Evolutionary conservation across 345 rosid species (phyloP), one percentile per base, ranked within the genome.

Genomic region (Acer saccharum): DNA sequence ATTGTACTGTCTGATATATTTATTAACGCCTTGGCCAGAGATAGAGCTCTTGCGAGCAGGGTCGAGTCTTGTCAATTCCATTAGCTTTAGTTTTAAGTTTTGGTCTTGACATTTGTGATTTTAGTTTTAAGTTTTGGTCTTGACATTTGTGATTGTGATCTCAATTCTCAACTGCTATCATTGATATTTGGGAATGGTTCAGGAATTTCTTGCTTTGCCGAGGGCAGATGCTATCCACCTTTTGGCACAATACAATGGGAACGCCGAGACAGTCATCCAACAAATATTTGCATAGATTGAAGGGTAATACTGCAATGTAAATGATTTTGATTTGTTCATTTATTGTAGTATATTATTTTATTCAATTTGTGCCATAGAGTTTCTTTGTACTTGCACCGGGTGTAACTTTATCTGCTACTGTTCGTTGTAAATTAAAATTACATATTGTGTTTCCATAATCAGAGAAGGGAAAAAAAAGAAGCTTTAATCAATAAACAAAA

Each of bases 181-280:
- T 10, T 14, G 12, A 64, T 27, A 63, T 16, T 73, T 46, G 32
- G 48, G 61, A 41, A 14, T 75, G 80, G 18, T 81, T 83, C 92
- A 95, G 99, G 99, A 95, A 83, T 95, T 95, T 88, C 97, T 95
- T 50, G 98, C 97, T n/a, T 72, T 95, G 85, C 97, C 99, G 17
- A 88, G 99, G 88, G 93, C 97, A 18, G 97, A 93, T 77, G 98
- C 99, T 41, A 95, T 95, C 83, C 94, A 91, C 79, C 98, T 95
- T 63, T 92, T 95, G 43, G 89, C 92, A 20, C 96, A 93, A 81
- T 90, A 92, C 85, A 89, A 91, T 71, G 96, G 97, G 76, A 91
- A 86, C 65, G 97, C 98, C 0, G 98, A 95, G 82, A 85, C 90
- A 25, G 97, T 86, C 68, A 95, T 95, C 74, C 94, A 93, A 84